Evolutionary conservation across 345 rosid genomes (phyloP).

Genomic region (Lepidium sativum): DNA sequence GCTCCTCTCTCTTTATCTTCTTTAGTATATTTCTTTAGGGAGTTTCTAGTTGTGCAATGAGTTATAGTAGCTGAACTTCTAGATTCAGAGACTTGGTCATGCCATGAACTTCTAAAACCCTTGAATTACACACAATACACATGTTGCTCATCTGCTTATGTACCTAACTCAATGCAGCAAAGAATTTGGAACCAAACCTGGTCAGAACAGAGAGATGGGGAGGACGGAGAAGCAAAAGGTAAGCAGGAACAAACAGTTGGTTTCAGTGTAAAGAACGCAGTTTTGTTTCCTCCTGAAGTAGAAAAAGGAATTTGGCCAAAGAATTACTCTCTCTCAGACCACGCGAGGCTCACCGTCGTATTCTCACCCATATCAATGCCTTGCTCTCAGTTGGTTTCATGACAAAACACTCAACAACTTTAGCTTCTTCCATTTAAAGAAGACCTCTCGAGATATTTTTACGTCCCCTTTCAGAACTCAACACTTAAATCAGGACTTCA

Average conservation of each 20-base stretch:
- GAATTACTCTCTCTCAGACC: slow-evolving; percentile 69
- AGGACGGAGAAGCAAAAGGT: slow-evolving; percentile 25
- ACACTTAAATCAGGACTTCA: not conserved
- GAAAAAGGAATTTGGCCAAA: slow-evolving; percentile 75
- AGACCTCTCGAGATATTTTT: not conserved
- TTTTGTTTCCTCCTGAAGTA: slow-evolving; percentile 65
- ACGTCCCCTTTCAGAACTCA: not conserved
- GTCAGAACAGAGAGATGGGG: slow-evolving; percentile 40
- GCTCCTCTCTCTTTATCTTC: not conserved
- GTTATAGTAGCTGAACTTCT: not conserved
- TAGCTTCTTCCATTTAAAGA: not conserved
- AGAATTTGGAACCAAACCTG: slow-evolving; percentile 65
- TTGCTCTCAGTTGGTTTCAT: slow-evolving; percentile 33
- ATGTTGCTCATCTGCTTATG: not conserved
- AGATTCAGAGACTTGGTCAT: not conserved
- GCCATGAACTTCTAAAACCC: not conserved
- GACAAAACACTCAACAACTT: slow-evolving; percentile 12
- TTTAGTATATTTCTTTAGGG: not conserved
- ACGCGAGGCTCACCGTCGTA: slow-evolving; percentile 65
- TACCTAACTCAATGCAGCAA: slow-evolving; percentile 39
- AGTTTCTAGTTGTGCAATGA: not conserved
- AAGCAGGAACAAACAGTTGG: slow-evolving; percentile 52
- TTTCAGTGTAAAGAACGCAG: slow-evolving; percentile 62
- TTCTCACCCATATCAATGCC: slow-evolving; percentile 66
- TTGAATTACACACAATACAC: not conserved